phyloP scores from a whole-genome alignment of 176 grass and related monocot genomes.

The Oryza punctata region DNA sequence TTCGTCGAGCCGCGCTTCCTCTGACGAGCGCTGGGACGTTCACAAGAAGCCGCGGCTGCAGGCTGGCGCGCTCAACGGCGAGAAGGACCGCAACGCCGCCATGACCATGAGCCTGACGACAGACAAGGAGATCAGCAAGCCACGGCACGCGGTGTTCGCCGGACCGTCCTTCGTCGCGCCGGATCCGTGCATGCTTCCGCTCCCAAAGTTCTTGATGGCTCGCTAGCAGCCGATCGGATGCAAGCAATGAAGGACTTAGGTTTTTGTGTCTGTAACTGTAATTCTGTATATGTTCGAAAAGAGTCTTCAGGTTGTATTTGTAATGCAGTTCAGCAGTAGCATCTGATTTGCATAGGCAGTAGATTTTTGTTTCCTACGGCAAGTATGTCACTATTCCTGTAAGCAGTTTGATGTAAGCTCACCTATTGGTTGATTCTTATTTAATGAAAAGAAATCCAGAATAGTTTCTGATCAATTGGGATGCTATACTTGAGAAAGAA shows the following conservation, averaged over 20 bases:
- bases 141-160: neutral
- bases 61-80: neutral
- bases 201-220: neutral
- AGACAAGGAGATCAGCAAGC: no score
- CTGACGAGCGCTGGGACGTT: neutral
- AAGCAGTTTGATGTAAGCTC: no score
- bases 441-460: no score
- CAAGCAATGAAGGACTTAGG: neutral
- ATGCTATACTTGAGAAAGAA: no score
- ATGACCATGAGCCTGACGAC: neutral
- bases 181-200: constrained; percentile 17
- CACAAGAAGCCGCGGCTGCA: neutral
- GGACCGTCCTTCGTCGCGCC: neutral
- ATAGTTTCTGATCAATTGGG: no score
- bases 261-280: neutral
- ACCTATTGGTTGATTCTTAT: no score
- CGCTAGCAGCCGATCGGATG: neutral
- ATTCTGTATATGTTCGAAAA: no score
- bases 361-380: no score
- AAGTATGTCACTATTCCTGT: no score
- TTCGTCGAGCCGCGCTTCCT: neutral
- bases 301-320: neutral
- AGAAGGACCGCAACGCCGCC: no score
- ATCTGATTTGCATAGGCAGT: no score
- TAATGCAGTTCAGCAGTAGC: neutral